phyloP scores from a whole-genome alignment of 495 filamentous ascomycete genomes.

The Talaromyces liani region DNA sequence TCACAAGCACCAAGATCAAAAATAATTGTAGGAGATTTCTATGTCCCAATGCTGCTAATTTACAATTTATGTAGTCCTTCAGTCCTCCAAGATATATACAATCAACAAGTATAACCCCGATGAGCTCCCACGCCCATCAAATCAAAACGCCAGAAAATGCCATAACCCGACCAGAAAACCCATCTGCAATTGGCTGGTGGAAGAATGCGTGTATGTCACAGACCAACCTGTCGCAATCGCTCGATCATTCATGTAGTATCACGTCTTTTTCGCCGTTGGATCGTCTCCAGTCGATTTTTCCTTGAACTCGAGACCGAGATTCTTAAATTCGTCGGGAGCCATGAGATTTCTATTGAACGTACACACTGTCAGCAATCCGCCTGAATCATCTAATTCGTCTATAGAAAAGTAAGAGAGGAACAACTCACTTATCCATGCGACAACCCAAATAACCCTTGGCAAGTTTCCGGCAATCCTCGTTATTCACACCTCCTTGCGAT shows the following conservation, averaged over 20 bases:
- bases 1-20: neutral
- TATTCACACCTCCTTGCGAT: constrained; percentile 71
- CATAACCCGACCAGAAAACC: neutral
- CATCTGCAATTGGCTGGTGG: neutral
- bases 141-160: constrained; percentile 6
- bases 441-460: constrained; percentile 85
- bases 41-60: neutral
- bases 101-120: neutral
- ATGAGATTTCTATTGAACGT: constrained; percentile 68
- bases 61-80: neutral
- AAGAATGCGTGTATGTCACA: neutral
- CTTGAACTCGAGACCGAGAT: constrained; percentile 71
- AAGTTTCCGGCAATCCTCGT: constrained; percentile 72
- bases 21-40: neutral
- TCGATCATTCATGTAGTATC: constrained; percentile 1
- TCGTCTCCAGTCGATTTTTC: constrained; percentile 15
- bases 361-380: neutral
- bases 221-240: neutral
- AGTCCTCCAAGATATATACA: neutral
- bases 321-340: constrained; percentile 88
- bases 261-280: neutral
- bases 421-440: constrained; percentile 84
- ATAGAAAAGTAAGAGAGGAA: neutral
- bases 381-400: neutral
- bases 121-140: neutral